A percentile compares a stretch with the other conserved stretches of the same genome.
These are phyloP conservation scores for Aphanoascus verrucosus DNA, from an alignment of 2,329 filamentous ascomycete species.

Conservation along the genomic window DNA sequence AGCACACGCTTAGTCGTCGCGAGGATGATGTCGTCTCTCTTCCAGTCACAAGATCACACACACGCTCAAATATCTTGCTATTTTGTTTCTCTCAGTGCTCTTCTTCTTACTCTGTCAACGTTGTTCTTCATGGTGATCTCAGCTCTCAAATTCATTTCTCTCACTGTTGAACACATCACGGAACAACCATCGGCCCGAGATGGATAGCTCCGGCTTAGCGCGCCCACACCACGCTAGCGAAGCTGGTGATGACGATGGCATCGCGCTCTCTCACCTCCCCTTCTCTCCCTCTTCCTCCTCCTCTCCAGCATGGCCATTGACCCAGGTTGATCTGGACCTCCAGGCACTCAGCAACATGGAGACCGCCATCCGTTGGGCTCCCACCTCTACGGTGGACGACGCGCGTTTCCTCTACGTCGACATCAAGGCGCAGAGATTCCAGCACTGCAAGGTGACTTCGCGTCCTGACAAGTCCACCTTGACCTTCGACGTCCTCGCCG, in stretches of 20 bases:
- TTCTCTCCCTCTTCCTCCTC: too few relatives aligned
- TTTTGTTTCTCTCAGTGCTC: too few relatives aligned
- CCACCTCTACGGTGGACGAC: conserved; percentile 42
- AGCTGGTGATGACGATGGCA: background rate
- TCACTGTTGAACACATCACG: background rate
- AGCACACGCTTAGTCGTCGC: background rate
- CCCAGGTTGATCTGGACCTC: conserved; percentile 3
- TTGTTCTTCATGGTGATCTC: too few relatives aligned
- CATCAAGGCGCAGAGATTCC: conserved; percentile 49
- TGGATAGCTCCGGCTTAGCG: background rate
- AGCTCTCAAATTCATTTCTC: background rate
- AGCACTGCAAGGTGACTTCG: conserved; percentile 43
- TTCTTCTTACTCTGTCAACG: too few relatives aligned
- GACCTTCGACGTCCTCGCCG: conserved; percentile 44
- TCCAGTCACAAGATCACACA: too few relatives aligned
- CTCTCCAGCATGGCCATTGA: conserved; percentile 7
- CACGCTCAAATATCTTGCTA: too few relatives aligned
- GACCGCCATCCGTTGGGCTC: conserved; percentile 54
- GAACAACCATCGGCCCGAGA: conserved; percentile 3
- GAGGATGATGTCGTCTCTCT: background rate
- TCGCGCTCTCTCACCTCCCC: background rate
- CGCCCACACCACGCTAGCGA: background rate
- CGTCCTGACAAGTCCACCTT: conserved; percentile 31
- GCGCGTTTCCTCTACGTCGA: conserved; percentile 53
- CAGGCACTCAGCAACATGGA: conserved; percentile 36